Conservation (phyloP, 495 filamentous ascomycete genomes). For the Penicillium tannophilum region DNA sequence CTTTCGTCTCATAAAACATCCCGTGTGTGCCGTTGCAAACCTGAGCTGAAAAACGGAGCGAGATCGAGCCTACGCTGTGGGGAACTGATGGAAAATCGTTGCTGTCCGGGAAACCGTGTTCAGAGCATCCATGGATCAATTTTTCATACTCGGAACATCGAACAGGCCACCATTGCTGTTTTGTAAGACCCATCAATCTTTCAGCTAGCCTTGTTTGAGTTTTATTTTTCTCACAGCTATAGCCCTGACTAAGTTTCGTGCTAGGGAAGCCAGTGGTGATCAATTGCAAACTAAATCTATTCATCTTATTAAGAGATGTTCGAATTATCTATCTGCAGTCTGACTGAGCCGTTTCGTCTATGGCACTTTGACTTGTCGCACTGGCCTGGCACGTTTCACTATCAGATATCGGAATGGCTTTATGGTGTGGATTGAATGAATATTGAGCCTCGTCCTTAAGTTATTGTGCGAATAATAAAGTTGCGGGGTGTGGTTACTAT, state of each 20-base stretch:
- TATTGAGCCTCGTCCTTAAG: neutral
- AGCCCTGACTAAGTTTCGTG: too few relatives aligned
- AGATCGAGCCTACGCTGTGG: constrained; percentile 34
- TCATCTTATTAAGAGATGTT: too few relatives aligned
- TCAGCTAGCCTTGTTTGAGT: neutral
- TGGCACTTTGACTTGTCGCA: too few relatives aligned
- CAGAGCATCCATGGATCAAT: too few relatives aligned
- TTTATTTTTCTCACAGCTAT: neutral
- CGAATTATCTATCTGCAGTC: too few relatives aligned
- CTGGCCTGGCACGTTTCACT: too few relatives aligned
- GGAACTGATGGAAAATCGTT: neutral
- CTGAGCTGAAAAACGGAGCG: constrained; percentile 26
- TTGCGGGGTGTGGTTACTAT: neutral
- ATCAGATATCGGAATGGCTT: too few relatives aligned
- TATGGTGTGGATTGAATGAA: too few relatives aligned
- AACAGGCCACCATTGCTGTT: neutral
- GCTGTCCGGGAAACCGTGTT: neutral
- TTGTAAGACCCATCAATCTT: neutral
- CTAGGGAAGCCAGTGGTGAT: too few relatives aligned
- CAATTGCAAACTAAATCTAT: too few relatives aligned
- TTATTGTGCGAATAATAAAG: neutral
- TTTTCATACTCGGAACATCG: too few relatives aligned
- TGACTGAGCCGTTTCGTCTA: too few relatives aligned
- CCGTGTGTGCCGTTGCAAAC: constrained; percentile 23
- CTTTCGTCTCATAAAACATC: constrained; percentile 13